A percentile compares a stretch with the other conserved stretches of the same genome.
Evolutionary conservation across 805 yeast species (phyloP).

Genomic region (Yamadazyma laniorum): DNA sequence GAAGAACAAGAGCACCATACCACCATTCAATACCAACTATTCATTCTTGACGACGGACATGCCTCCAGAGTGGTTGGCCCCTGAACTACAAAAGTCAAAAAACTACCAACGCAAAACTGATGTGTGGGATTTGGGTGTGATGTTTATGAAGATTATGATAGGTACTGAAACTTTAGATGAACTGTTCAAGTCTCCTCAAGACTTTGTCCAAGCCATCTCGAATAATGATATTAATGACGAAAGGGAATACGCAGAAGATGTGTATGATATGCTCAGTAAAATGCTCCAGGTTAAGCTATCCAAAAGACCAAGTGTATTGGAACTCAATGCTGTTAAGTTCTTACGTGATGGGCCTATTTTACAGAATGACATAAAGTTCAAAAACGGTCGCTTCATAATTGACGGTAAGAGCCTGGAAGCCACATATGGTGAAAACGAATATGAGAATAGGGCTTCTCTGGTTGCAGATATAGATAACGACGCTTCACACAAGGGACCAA

Average conservation of each 20-base stretch:
- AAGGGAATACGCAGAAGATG: constrained; percentile 60
- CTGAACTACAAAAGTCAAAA: constrained; percentile 53
- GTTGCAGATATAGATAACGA: background rate
- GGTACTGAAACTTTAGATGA: constrained; percentile 54
- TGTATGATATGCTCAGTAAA: constrained; percentile 62
- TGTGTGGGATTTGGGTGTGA: constrained; percentile 88
- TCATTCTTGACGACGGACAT: constrained; percentile 11
- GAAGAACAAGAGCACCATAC: constrained; percentile 21
- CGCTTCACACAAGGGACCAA: constrained; percentile 8
- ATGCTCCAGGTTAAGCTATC: constrained; percentile 66
- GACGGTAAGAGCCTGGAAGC: constrained; percentile 1
- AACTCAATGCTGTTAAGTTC: constrained; percentile 79
- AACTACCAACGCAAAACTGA: constrained; percentile 77
- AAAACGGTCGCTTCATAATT: constrained; percentile 12
- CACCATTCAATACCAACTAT: constrained; percentile 11
- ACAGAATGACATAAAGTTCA: constrained; percentile 7
- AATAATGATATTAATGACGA: constrained; percentile 50
- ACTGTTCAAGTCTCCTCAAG: constrained; percentile 46
- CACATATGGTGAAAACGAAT: constrained; percentile 5
- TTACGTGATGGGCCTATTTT: constrained; percentile 63
- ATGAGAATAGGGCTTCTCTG: background rate
- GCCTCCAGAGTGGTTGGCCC: constrained; percentile 68
- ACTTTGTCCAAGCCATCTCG: constrained; percentile 26
- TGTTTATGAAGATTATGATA: constrained; percentile 48
- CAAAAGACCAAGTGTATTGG: constrained; percentile 79